A percentile compares a stretch with the other conserved stretches of the same genome.
phyloP scores from a whole-genome alignment of 306 rosid genomes.

The Quillaja saponaria region DNA sequence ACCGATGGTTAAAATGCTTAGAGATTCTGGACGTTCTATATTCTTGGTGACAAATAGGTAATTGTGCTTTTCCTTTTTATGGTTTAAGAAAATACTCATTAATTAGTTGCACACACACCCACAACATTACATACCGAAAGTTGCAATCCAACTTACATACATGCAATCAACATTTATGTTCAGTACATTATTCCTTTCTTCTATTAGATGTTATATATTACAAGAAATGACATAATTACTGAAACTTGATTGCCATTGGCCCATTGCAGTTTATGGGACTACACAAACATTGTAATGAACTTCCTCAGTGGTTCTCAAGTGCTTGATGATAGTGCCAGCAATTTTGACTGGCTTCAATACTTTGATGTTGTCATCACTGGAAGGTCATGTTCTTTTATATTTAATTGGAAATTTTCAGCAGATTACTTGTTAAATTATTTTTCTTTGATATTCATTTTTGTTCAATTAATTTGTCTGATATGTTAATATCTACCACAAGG shows the following conservation, averaged over 20 bases:
- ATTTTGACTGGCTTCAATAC: slow-evolving; percentile 84
- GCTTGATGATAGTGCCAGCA: slow-evolving; percentile 47
- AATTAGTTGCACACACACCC: too few relatives aligned
- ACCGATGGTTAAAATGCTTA: slow-evolving; percentile 91
- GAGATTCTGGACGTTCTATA: slow-evolving; percentile 88
- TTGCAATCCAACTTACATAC: too few relatives aligned
- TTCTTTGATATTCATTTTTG: slow-evolving; percentile 24
- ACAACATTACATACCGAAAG: too few relatives aligned
- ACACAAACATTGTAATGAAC: slow-evolving; percentile 89
- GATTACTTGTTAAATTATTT: slow-evolving; percentile 19
- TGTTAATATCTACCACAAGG: slow-evolving; percentile 14
- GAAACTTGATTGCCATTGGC: not conserved
- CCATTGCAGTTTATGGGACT: slow-evolving; percentile 96
- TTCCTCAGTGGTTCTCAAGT: slow-evolving; percentile 66
- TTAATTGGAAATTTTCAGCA: not conserved
- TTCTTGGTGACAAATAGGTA: slow-evolving; percentile 98
- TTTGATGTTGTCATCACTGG: slow-evolving; percentile 95
- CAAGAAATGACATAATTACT: not conserved
- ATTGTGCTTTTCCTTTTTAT: slow-evolving; percentile 20
- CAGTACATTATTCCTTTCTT: not conserved
- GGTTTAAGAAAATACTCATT: not conserved
- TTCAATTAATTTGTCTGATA: too few relatives aligned
- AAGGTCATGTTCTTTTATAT: slow-evolving; percentile 56
- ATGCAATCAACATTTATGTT: too few relatives aligned
- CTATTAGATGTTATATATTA: not conserved